Conservation (phyloP, 2,329 filamentous ascomycete genomes). For the Phoma sp. region DNA sequence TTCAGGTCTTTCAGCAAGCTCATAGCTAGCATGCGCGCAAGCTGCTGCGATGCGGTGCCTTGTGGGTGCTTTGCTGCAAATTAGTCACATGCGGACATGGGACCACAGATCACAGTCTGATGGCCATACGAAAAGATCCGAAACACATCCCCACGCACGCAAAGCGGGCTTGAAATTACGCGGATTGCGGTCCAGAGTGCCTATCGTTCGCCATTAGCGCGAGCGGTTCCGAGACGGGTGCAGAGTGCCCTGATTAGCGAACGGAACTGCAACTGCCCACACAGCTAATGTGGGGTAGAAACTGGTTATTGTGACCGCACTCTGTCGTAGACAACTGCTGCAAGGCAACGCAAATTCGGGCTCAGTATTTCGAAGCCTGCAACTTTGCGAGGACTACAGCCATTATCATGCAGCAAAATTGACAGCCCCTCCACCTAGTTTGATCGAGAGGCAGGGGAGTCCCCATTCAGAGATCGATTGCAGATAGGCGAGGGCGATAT, state of each 20-base stretch:
- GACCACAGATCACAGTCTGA: too few species aligned
- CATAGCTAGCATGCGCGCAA: too few species aligned
- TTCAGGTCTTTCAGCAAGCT: too few species aligned
- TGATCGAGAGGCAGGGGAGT: constrained; percentile 11
- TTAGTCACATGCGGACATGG: too few species aligned
- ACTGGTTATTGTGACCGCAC: neutral
- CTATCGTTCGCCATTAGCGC: constrained; percentile 5
- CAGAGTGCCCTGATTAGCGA: constrained; percentile 1
- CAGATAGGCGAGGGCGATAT: constrained; percentile 16
- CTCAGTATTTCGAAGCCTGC: neutral
- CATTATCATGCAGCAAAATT: neutral
- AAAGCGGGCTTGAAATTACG: constrained; percentile 3
- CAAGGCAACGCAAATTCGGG: neutral
- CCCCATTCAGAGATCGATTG: constrained; percentile 1
- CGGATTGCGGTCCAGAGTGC: constrained; percentile 5
- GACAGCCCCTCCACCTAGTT: neutral
- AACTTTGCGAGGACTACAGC: neutral
- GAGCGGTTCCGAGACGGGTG: neutral
- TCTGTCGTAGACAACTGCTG: neutral
- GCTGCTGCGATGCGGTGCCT: too few species aligned
- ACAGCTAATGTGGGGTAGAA: constrained; percentile 1
- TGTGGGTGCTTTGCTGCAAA: too few species aligned
- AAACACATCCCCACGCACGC: constrained; percentile 1
- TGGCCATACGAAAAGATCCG: neutral
- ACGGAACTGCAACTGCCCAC: neutral